phyloP scores from a whole-genome alignment of 192 early-diverging fungal species.

The Glomus cerebriforme region DNA sequence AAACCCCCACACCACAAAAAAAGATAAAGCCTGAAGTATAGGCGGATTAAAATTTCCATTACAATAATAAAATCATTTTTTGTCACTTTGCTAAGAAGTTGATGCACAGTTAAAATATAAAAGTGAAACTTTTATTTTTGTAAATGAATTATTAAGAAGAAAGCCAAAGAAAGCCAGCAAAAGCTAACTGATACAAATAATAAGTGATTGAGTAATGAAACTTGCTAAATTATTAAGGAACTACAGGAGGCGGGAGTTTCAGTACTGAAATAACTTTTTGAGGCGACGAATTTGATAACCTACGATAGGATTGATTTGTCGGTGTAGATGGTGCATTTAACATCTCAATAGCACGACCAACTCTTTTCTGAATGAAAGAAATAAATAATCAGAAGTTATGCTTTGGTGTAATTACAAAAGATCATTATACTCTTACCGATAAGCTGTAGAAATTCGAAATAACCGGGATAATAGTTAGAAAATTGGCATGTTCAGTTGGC shows the following conservation, averaged over 20 bases:
- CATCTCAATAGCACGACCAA: constrained; percentile 11
- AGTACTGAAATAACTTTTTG: constrained; percentile 22
- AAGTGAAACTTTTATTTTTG: constrained; percentile 11
- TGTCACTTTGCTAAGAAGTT: constrained; percentile 6
- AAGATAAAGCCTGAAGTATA: no score
- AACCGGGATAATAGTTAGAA: constrained; percentile 22
- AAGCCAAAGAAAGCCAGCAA: not conserved
- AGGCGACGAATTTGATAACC: constrained; percentile 28
- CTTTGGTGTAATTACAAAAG: constrained; percentile 22
- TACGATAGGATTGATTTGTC: constrained; percentile 15
- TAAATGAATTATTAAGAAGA: constrained; percentile 15
- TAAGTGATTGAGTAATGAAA: constrained; percentile 12
- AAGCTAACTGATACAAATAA: constrained; percentile 22
- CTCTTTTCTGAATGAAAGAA: constrained; percentile 25
- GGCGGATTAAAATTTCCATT: constrained; percentile 2
- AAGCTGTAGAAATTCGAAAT: constrained; percentile 27
- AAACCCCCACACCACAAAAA: no score
- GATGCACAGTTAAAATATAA: constrained; percentile 10
- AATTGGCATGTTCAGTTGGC: constrained; percentile 26
- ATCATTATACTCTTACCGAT: constrained; percentile 24
- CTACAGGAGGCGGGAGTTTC: constrained; percentile 25
- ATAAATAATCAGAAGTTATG: constrained; percentile 27
- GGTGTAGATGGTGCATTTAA: constrained; percentile 21
- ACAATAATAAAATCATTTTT: constrained; percentile 1
- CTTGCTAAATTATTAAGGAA: not conserved